These are phyloP conservation scores for Fragaria nilgerrensis DNA, from an alignment of 306 rosid species.

Conservation along the genomic window DNA sequence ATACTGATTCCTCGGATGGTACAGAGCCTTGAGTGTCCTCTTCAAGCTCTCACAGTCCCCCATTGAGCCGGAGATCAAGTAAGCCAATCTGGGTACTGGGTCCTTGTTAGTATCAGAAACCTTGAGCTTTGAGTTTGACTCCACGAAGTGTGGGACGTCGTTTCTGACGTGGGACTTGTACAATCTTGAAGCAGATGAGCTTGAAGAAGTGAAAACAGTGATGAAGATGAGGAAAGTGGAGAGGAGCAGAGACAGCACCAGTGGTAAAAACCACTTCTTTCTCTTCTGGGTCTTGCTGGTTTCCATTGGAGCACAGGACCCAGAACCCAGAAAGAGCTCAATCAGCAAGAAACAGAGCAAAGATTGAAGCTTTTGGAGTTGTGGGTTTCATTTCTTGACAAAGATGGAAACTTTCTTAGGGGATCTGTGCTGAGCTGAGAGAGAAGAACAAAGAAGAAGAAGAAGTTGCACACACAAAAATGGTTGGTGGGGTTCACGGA, in stretches of 20 bases:
- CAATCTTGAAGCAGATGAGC: conserved; percentile 20
- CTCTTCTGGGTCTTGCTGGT: conserved; percentile 43
- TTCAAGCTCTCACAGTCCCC: conserved; percentile 68
- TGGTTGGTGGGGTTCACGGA: conserved; percentile 21
- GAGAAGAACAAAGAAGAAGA: background rate
- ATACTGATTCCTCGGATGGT: conserved; percentile 71
- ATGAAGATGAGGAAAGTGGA: conserved; percentile 37
- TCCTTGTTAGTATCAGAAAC: conserved; percentile 26
- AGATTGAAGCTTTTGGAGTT: background rate
- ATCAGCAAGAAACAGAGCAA: background rate
- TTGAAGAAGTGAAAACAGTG: conserved; percentile 33
- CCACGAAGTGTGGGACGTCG: conserved; percentile 46
- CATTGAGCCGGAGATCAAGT: conserved; percentile 72
- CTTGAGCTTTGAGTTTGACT: conserved; percentile 38
- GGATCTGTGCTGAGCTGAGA: conserved; percentile 13
- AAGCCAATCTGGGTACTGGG: conserved; percentile 61
- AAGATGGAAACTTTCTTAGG: background rate
- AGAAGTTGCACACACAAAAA: background rate
- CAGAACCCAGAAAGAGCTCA: background rate
- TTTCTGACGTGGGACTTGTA: conserved; percentile 24
- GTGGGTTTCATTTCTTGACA: background rate
- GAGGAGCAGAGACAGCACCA: conserved; percentile 33
- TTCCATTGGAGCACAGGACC: conserved; percentile 34
- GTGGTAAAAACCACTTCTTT: conserved; percentile 50
- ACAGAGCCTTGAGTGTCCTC: conserved; percentile 63